phyloP scores from a whole-genome alignment of 768 basidiomycete species.

The Kockovaella imperatae region DNA sequence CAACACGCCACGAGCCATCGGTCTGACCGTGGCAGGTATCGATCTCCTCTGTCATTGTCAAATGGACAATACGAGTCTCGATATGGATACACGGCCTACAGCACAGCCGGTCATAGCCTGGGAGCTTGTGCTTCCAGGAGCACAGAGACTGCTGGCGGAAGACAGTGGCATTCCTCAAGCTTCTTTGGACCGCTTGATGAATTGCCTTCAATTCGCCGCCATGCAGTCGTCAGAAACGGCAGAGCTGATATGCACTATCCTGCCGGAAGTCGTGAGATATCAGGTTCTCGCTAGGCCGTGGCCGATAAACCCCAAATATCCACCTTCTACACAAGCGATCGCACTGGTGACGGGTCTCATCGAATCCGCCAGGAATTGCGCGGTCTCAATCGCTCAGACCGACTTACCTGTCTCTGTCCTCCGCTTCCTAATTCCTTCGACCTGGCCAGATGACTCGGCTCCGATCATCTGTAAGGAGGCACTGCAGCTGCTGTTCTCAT shows the following conservation, averaged over 20 bases:
- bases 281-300: conserved; percentile 18
- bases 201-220: conserved; percentile 23
- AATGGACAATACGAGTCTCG: conserved; percentile 5
- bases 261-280: conserved; percentile 15
- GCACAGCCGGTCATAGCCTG: conserved; percentile 16
- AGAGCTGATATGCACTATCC: conserved; percentile 18
- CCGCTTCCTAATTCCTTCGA: conserved; percentile 58
- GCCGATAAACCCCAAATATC: conserved; percentile 7
- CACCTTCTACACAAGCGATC: conserved; percentile 17
- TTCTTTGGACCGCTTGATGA: conserved; percentile 28
- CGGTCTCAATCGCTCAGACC: conserved; percentile 51
- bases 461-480: conserved; percentile 46
- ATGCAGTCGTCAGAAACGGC: conserved; percentile 6
- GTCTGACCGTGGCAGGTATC: conserved; percentile 31
- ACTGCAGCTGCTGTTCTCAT: conserved; percentile 56
- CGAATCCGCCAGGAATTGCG: conserved; percentile 61
- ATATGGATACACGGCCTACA: not conserved
- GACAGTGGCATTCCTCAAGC: conserved; percentile 16
- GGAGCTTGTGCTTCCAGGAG: conserved; percentile 24
- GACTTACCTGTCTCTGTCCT: conserved; percentile 57
- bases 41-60: conserved; percentile 26
- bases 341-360: conserved; percentile 42
- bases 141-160: conserved; percentile 24
- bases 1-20: conserved; percentile 12
- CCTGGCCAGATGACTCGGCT: conserved; percentile 43